Evolutionary conservation across 75 land plant species (phyloP).

Genomic region (Selaginella tamariscina): DNA sequence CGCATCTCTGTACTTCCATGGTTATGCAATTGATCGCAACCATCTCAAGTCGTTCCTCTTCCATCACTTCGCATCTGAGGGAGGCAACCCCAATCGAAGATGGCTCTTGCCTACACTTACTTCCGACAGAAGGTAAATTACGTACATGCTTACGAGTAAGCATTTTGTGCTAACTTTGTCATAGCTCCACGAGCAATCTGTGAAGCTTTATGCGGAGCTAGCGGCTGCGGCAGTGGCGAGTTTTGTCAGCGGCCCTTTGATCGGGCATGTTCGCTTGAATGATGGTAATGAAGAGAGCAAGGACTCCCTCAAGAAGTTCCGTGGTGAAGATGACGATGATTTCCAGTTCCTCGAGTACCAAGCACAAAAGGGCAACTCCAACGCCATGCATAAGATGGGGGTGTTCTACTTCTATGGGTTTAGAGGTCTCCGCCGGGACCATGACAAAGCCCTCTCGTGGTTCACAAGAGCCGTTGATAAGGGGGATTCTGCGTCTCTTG

Average conservation of each 20-base stretch:
- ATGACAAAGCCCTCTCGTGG: constrained; percentile 64
- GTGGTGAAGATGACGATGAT: constrained; percentile 96
- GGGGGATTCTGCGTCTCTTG: too few relatives aligned
- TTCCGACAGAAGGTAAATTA: too few relatives aligned
- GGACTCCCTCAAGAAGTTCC: constrained; percentile 56
- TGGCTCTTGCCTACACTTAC: too few relatives aligned
- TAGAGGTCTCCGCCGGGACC: constrained; percentile 72
- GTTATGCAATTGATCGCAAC: constrained; percentile 35
- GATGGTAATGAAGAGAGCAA: constrained; percentile 79
- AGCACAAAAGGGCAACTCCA: constrained; percentile 80
- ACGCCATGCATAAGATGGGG: constrained; percentile 81
- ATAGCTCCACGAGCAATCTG: constrained; percentile 81
- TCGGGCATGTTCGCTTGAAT: constrained; percentile 72
- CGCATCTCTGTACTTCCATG: constrained; percentile 49
- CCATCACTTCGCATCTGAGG: constrained; percentile 65
- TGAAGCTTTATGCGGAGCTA: constrained; percentile 73
- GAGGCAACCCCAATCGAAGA: constrained; percentile 78
- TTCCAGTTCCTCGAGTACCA: constrained; percentile 93
- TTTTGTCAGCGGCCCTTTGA: constrained; percentile 61
- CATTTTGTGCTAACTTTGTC: too few relatives aligned
- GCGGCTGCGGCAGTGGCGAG: constrained; percentile 80
- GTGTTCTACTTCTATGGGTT: constrained; percentile 79
- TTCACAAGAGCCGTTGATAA: too few relatives aligned
- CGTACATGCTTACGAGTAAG: too few relatives aligned
- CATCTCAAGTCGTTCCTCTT: constrained; percentile 55